Evolutionary conservation across 306 rosid genomes (phyloP), one percentile per base, ranked within the genome.

Genomic region (Gillenia trifoliata): DNA sequence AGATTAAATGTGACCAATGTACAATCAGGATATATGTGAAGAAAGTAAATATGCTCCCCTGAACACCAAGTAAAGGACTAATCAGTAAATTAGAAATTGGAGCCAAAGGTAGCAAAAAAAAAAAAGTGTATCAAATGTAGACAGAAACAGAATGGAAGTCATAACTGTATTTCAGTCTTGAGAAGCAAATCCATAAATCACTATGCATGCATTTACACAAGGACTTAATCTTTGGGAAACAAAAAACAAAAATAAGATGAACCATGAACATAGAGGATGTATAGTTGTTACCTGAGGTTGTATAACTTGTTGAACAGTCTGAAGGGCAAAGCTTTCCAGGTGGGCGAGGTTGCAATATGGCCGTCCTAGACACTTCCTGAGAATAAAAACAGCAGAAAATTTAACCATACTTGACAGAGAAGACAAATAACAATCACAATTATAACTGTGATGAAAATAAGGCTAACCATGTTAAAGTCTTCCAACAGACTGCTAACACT

Each of bases 271-370:
- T 41, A 23, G 15, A 17, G 31, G 71, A 11, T 25, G 10, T 66
- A 3, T 5, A n/a, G 50, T 23, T 57, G 63, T 31, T 75, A 91
- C 98, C 90, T 89, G 98, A 67, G 98, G 98, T 70, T 82, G 87
- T 69, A 94, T 90, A 56, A 94, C 90, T 88, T 90, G 89, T 73
- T 91, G 98, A 87, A 94, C 97, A 1, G 87, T 87, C 83, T 80
- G 92, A 65, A 94, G 78, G 64, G 98, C 98, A 81, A 94, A 94
- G 75, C 65, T 85, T 83, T 94, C n/a, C 96, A 54, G 98, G 97
- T 30, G 88, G 92, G 34, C 93, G 94, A 30, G 95, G 77, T 75
- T 94, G 96, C 71, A 88, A 25, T 74, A 94, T 94, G 60, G 98
- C 96, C 70, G 79, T 76, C 83, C 84, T 85, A 68, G 91, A 90